Percentiles rank a stretch among this genome's conserved stretches.
Conservation (phyloP, 2,329 filamentous ascomycete species). For the Microcyclosporella mali region DNA sequence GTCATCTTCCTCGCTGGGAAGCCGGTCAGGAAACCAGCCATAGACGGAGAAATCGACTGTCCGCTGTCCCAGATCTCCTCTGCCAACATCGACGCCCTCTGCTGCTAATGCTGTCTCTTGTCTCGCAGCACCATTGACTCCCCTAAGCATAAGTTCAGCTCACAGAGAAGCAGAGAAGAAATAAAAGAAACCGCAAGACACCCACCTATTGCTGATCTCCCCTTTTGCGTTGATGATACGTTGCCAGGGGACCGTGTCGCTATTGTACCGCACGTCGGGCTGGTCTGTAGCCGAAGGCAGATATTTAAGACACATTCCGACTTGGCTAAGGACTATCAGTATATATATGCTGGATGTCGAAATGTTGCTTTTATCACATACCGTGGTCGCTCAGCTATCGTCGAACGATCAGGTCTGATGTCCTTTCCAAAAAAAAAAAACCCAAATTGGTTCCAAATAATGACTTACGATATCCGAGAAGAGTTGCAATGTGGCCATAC, state of each 20-base stretch:
- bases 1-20: slow-evolving; percentile 28
- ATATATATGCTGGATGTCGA: not conserved
- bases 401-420: slow-evolving; percentile 10
- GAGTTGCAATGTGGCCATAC: slow-evolving; percentile 72
- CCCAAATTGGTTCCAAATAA: too few relatives aligned
- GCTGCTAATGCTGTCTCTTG: slow-evolving; percentile 42
- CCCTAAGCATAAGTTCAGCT: slow-evolving; percentile 21
- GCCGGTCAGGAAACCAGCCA: slow-evolving; percentile 43
- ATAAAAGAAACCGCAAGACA: slow-evolving; percentile 4
- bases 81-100: slow-evolving; percentile 44
- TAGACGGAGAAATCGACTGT: slow-evolving; percentile 41
- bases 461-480: slow-evolving; percentile 62
- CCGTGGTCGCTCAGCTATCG: slow-evolving; percentile 12
- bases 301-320: slow-evolving; percentile 85
- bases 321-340: slow-evolving; percentile 52
- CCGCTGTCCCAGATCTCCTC: slow-evolving; percentile 43
- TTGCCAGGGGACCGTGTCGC: slow-evolving; percentile 85
- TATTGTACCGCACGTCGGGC: slow-evolving; percentile 55
- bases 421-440: too few relatives aligned
- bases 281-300: slow-evolving; percentile 51
- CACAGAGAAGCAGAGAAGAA: not conserved
- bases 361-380: slow-evolving; percentile 4
- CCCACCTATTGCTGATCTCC: slow-evolving; percentile 73
- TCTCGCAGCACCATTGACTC: slow-evolving; percentile 39
- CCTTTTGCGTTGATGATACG: slow-evolving; percentile 85